These are phyloP conservation scores for Penicillium manginii DNA, from an alignment of 495 filamentous ascomycete species.

Conservation along the genomic window DNA sequence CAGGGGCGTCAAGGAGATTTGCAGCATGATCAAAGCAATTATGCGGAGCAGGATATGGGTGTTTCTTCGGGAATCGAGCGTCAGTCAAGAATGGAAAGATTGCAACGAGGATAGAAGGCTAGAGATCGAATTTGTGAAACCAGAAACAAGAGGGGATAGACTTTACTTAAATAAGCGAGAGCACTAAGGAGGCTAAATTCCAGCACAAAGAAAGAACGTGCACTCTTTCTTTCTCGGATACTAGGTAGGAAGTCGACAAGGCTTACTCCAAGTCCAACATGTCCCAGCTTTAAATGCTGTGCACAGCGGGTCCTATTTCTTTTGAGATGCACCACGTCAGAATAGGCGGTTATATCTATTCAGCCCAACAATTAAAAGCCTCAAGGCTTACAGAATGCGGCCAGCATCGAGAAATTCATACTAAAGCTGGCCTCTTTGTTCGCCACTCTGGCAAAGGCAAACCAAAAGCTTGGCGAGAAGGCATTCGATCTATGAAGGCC, in stretches of 20 bases:
- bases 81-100: background rate
- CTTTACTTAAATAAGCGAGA: background rate
- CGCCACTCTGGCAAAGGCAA: background rate
- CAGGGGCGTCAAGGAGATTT: background rate
- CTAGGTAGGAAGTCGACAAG: background rate
- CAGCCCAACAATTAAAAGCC: background rate
- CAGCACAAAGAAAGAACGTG: background rate
- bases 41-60: too few species aligned
- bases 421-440: conserved; percentile 29
- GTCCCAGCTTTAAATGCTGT: conserved; percentile 1
- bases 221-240: background rate
- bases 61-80: too few species aligned
- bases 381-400: background rate
- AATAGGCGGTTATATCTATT: background rate
- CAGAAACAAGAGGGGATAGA: background rate
- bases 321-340: background rate
- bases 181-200: too few species aligned
- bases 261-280: conserved; percentile 1
- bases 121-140: background rate
- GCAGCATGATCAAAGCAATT: background rate
- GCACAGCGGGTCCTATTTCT: background rate
- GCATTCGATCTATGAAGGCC: background rate
- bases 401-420: background rate
- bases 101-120: background rate
- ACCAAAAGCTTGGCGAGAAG: conserved; percentile 3